Evolutionary conservation across 257 asterid genomes (phyloP).

Genomic region (Solanum chiquidenum): DNA sequence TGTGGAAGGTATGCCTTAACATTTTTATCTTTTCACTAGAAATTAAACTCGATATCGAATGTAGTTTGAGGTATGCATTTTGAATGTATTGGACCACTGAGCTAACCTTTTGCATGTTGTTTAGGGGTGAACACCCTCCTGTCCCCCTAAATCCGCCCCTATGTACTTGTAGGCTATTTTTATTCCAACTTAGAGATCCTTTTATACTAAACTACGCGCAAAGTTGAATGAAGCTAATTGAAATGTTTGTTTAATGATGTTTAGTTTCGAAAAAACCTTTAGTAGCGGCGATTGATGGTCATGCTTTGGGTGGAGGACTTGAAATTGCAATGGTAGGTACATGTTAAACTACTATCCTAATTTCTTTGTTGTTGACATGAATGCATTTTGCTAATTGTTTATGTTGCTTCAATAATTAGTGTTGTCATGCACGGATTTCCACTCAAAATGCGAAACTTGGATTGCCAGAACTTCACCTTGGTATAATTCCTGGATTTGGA

Average conservation of each 20-base stretch:
- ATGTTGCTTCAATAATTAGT: conserved; percentile 28
- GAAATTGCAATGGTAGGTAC: conserved; percentile 88
- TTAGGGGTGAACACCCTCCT: not conserved
- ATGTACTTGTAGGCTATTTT: not conserved
- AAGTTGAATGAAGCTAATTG: not conserved
- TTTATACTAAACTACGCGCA: not conserved
- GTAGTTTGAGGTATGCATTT: not conserved
- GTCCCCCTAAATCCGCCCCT: not conserved
- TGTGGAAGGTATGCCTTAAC: conserved; percentile 49
- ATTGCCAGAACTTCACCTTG: conserved; percentile 95
- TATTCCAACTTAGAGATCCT: not conserved
- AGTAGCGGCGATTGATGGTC: conserved; percentile 97
- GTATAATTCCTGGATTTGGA: conserved; percentile 97
- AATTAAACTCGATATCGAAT: not conserved
- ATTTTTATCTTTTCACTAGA: not conserved
- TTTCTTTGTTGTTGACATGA: not conserved
- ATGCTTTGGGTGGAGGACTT: conserved; percentile 97
- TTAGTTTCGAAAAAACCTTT: conserved; percentile 84
- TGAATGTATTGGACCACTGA: not conserved
- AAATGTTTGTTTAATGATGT: not conserved
- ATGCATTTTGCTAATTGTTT: conserved; percentile 6
- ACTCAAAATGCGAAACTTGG: conserved; percentile 83
- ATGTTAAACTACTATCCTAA: not conserved
- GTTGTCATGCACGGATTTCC: conserved; percentile 93
- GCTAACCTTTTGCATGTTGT: not conserved